A percentile compares a stretch with the other conserved stretches of the same genome.
These are phyloP conservation scores for Colletotrichum godetiae DNA, from an alignment of 2,329 filamentous ascomycete species.

Conservation along the genomic window DNA sequence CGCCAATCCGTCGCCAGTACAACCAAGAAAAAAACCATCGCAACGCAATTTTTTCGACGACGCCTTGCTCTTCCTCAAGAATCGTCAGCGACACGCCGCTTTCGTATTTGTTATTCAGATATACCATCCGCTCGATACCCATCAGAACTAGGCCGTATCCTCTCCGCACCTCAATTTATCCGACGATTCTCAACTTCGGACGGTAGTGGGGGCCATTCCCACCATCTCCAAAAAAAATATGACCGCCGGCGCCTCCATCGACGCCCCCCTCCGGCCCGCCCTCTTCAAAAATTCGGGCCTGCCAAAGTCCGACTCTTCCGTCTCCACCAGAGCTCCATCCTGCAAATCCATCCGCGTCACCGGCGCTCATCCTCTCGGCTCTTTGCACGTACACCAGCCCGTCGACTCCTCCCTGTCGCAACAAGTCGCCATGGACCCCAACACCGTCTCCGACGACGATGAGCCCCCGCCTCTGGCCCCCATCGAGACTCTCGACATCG, in stretches of 20 bases:
- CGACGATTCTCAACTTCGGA: conserved; percentile 4
- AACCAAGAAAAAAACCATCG: neutral
- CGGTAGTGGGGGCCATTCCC: conserved; percentile 9
- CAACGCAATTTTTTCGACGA: neutral
- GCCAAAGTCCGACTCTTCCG: conserved; percentile 51
- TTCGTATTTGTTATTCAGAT: neutral
- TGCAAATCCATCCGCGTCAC: conserved; percentile 51
- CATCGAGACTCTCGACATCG: conserved; percentile 16
- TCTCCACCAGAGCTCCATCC: conserved; percentile 41
- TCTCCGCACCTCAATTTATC: neutral
- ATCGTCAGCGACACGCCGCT: neutral
- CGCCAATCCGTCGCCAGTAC: neutral
- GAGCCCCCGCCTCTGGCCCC: conserved; percentile 46
- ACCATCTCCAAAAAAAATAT: conserved; percentile 15
- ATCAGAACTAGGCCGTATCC: neutral
- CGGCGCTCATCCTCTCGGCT: conserved; percentile 55
- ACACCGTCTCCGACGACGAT: conserved; percentile 37
- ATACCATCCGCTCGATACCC: neutral
- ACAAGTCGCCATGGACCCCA: conserved; percentile 35
- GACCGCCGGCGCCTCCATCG: conserved; percentile 25
- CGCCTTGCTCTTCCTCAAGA: neutral
- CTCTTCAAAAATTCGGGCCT: conserved; percentile 39
- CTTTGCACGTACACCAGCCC: conserved; percentile 52
- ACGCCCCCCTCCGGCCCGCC: conserved; percentile 35
- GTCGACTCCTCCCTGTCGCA: conserved; percentile 35